Base-by-base conservation (phyloP, 306 rosid genomes). In the Vigna radiata region DNA sequence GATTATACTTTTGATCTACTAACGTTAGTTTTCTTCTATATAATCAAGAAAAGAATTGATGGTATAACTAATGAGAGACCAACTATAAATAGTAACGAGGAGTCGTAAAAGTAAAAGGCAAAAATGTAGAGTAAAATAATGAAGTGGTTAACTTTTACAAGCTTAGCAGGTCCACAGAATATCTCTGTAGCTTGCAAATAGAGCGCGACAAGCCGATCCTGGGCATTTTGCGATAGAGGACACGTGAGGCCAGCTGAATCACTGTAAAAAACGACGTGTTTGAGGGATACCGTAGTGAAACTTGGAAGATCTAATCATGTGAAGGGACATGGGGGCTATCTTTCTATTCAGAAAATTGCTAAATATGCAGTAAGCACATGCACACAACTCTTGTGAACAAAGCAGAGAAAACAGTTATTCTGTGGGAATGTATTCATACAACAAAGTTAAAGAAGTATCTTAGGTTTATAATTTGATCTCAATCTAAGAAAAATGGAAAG, bases 81-180 rank as follows among this genome's bases (percentile, higher is more conserved):
- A 21, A 41, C 11, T 55, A 36, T 39, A 21, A 54, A 23, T 18
- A 29, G 68, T 18, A 68, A 58, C 1, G 23, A 75, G 53, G 17
- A 67, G 5, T 4, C 4, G n/a, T 21, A 23, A 56, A 21, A 37
- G 25, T 21, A 63, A 33, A 29, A 64, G 25, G 9, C 2, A 4
- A 11, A 55, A 31, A 75, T 61, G 4, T 15, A 52, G 50, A 43
- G 16, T 4, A 33, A 67, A 54, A 37, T 64, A 31, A 50, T 33
- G 37, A 19, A 12, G 3, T 14, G 16, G 14, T 37, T 21, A 65
- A 18, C 12, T 9, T 5, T 56, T 13, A 39, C 19, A 78, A 59
- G 76, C 33, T 36, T 14, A 18, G 14, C 59, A 50, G 68, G 25
- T 50, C 68, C 16, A 53, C 18, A 29, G 78, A 79, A 72, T 72